phyloP scores from a whole-genome alignment of 306 rosid genomes.

The Begonia loranthoides region DNA sequence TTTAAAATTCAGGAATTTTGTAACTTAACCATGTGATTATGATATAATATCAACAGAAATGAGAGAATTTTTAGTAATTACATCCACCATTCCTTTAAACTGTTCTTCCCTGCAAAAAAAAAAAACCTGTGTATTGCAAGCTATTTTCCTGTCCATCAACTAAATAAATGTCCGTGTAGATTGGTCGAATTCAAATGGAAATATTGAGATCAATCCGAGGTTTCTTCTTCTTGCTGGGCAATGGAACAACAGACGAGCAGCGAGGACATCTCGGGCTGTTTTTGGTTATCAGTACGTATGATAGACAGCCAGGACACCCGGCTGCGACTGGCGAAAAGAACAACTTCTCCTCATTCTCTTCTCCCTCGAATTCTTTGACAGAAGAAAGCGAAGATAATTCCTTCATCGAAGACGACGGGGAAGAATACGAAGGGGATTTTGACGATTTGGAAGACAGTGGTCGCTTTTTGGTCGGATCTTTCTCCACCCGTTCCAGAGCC shows the following conservation, averaged over 20 bases:
- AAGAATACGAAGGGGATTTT: constrained; percentile 14
- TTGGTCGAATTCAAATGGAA: constrained; percentile 32
- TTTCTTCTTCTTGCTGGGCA: constrained; percentile 72
- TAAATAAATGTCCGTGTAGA: constrained; percentile 30
- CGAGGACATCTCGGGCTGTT: constrained; percentile 86
- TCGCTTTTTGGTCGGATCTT: constrained; percentile 54
- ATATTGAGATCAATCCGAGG: constrained; percentile 86
- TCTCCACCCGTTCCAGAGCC: constrained; percentile 86
- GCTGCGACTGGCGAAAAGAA: constrained; percentile 60
- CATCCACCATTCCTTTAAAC: too few species aligned
- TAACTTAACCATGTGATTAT: too few species aligned
- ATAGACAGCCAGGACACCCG: constrained; percentile 90
- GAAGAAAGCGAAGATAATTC: constrained; percentile 50
- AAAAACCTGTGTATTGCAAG: constrained; percentile 12
- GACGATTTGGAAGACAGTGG: constrained; percentile 30
- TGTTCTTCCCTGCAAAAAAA: too few species aligned
- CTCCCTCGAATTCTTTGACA: constrained; percentile 46
- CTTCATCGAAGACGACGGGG: constrained; percentile 7
- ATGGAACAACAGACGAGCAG: constrained; percentile 61
- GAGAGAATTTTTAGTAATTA: too few species aligned
- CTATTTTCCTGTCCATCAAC: constrained; percentile 23
- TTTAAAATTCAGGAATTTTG: too few species aligned
- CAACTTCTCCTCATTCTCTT: constrained; percentile 24
- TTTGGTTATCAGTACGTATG: constrained; percentile 74
- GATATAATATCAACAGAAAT: too few species aligned